Evolutionary conservation across 768 basidiomycete genomes (phyloP).

Genomic region (Epithele typhae): DNA sequence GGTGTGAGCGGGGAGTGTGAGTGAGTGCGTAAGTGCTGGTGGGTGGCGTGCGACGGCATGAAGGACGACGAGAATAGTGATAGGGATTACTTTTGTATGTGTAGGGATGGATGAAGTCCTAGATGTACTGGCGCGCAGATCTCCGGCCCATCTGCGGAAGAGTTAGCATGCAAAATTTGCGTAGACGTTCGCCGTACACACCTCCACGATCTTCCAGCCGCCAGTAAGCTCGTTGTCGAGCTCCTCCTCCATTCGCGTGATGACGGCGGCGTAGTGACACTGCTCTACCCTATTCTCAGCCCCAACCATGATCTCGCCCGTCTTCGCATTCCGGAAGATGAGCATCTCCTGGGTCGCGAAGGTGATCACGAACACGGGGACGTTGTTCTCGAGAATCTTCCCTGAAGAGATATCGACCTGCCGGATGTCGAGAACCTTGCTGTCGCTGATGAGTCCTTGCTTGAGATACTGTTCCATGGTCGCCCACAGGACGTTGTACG

Average conservation of each 20-base stretch:
- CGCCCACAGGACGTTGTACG: conserved; percentile 97
- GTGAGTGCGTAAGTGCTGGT: no score
- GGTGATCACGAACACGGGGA: conserved; percentile 88
- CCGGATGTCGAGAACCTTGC: conserved; percentile 93
- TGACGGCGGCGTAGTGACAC: conserved; percentile 86
- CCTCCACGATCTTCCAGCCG: conserved; percentile 98
- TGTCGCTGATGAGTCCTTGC: conserved; percentile 88
- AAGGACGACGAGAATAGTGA: not conserved
- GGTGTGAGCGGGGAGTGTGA: conserved; percentile 6
- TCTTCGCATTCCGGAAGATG: conserved; percentile 85
- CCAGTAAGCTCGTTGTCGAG: conserved; percentile 90
- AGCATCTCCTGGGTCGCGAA: conserved; percentile 95
- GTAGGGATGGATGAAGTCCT: conserved; percentile 11
- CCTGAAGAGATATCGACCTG: conserved; percentile 91
- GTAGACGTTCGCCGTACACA: conserved; percentile 32
- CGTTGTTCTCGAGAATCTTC: conserved; percentile 84
- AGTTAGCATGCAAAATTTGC: conserved; percentile 2
- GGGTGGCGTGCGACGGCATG: not conserved
- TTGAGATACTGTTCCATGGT: conserved; percentile 92
- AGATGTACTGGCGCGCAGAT: conserved; percentile 47
- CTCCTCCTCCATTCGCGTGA: conserved; percentile 86
- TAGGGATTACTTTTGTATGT: conserved; percentile 3
- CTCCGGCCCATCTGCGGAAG: conserved; percentile 44
- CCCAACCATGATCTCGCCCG: conserved; percentile 82
- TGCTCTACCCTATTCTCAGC: conserved; percentile 90